phyloP scores from a whole-genome alignment of 345 rosid genomes.

The Eucalyptus microcorys region DNA sequence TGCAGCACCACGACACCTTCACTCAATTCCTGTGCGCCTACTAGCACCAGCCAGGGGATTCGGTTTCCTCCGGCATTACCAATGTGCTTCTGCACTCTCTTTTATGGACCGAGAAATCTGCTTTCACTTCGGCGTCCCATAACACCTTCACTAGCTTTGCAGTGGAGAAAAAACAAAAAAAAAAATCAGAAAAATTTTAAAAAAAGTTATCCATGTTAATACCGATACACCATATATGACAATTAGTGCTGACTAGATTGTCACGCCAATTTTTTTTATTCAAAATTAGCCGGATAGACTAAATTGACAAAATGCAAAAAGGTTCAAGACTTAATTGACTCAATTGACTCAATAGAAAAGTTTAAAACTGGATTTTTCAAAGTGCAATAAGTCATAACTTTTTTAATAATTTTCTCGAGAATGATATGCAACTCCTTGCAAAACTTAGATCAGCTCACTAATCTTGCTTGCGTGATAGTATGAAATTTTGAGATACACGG shows the following conservation, averaged over 20 bases:
- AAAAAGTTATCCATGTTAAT: no score
- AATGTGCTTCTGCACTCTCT: conserved; percentile 44
- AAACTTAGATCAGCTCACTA: background rate
- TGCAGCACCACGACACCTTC: conserved; percentile 52
- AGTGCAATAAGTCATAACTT: no score
- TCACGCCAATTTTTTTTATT: no score
- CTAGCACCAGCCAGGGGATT: conserved; percentile 60
- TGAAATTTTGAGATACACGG: background rate
- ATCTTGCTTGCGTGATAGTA: background rate
- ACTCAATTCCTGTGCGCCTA: conserved; percentile 49
- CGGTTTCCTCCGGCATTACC: conserved; percentile 30
- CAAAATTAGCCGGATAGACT: no score
- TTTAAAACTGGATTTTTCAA: no score
- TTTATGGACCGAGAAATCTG: conserved; percentile 54
- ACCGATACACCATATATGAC: no score
- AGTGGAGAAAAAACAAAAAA: background rate
- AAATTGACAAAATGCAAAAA: no score
- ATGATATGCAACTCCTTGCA: background rate
- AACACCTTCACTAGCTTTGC: conserved; percentile 59
- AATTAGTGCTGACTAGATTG: accelerated
- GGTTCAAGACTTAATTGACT: accelerated
- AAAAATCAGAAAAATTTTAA: no score
- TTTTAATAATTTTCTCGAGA: no score
- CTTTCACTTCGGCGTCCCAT: conserved; percentile 53
- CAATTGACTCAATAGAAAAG: no score